phyloP scores from a whole-genome alignment of 139 green algal species.

The Microglena sp. region DNA sequence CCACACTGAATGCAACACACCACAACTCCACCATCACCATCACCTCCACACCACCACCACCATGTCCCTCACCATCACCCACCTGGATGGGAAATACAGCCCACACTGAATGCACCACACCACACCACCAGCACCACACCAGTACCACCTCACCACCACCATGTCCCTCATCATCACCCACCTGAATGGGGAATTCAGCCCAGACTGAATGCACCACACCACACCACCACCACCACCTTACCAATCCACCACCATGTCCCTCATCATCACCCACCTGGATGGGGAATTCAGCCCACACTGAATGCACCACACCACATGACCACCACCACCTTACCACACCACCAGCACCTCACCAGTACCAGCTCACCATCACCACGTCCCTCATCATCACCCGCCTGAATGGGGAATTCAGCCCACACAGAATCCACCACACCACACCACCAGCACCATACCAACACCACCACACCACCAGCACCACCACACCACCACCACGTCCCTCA shows the following conservation, averaged over 20 bases:
- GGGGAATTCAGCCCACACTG: slow-evolving; percentile 77
- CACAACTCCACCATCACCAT: not conserved
- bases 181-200: too few relatives aligned
- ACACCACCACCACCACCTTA: not conserved
- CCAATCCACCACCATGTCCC: not conserved
- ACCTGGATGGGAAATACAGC: slow-evolving; percentile 86
- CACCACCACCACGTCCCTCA: not conserved
- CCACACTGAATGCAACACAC: not conserved
- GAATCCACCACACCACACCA: not conserved
- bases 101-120: too few relatives aligned
- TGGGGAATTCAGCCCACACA: too few relatives aligned
- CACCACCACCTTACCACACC: too few relatives aligned
- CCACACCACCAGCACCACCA: too few relatives aligned
- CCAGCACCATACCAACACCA: not conserved
- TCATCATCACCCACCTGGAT: slow-evolving; percentile 52
- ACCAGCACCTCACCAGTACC: too few relatives aligned
- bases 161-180: too few relatives aligned
- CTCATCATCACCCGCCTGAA: too few relatives aligned
- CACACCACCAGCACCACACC: too few relatives aligned
- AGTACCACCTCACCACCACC: too few relatives aligned
- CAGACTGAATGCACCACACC: not conserved
- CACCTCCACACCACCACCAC: not conserved
- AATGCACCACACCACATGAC: too few relatives aligned
- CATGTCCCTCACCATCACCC: not conserved
- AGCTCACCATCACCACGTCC: too few relatives aligned